Evolutionary conservation across 768 basidiomycete species (phyloP).

Genomic region (Auricularia sp.): DNA sequence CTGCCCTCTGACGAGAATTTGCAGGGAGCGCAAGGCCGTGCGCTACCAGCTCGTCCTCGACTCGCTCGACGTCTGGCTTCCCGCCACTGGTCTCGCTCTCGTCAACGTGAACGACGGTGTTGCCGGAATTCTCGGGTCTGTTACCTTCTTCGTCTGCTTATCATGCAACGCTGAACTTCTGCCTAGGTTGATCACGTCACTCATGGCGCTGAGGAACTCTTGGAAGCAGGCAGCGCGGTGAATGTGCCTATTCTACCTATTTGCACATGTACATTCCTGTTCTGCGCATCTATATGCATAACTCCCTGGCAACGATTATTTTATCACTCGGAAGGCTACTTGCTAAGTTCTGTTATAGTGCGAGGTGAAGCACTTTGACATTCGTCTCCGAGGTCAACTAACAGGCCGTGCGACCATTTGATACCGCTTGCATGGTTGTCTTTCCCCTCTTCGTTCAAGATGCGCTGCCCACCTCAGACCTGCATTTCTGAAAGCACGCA

Average conservation of each 20-base stretch:
- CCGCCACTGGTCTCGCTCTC: slow-evolving; percentile 70
- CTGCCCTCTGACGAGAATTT: slow-evolving; percentile 7
- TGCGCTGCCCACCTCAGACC: no score
- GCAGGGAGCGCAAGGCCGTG: slow-evolving; percentile 51
- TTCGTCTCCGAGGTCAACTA: no score
- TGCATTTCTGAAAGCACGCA: no score
- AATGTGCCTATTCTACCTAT: neutral
- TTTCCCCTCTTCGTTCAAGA: no score
- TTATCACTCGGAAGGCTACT: no score
- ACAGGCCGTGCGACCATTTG: no score
- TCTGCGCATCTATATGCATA: neutral
- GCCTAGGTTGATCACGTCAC: slow-evolving; percentile 55
- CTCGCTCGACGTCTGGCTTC: slow-evolving; percentile 79
- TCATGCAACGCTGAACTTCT: slow-evolving; percentile 5
- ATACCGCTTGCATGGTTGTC: no score
- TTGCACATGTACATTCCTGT: neutral
- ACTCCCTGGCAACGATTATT: no score
- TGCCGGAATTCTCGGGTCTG: slow-evolving; percentile 78
- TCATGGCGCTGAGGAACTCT: slow-evolving; percentile 51
- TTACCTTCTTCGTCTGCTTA: slow-evolving; percentile 12
- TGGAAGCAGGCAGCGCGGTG: slow-evolving; percentile 5
- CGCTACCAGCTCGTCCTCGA: slow-evolving; percentile 80
- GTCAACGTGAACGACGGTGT: slow-evolving; percentile 74
- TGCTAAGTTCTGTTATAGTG: no score
- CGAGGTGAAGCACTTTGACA: no score